Evolutionary conservation across 1,284 basidiomycete genomes (phyloP), one percentile per base, ranked within the genome.

Genomic region (Coriolopsis trogii): DNA sequence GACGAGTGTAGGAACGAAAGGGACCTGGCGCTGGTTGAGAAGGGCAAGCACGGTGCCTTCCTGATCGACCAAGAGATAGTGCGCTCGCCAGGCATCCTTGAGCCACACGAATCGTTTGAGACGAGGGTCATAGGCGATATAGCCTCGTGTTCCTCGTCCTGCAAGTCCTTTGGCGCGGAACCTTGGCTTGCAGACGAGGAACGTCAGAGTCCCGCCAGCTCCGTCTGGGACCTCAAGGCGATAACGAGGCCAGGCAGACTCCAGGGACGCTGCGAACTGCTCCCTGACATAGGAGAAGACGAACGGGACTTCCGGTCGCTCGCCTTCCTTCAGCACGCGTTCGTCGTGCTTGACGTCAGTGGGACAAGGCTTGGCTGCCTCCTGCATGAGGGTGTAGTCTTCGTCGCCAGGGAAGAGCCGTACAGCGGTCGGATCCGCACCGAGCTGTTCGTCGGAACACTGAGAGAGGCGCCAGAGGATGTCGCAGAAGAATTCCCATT

Each of bases 351-450:
- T 25, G 5, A 30, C 18, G 9, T 44, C 36, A 2, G 7, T 12
- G 10, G 21, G 10, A 9, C 13, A 25, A 6, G 10, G 13, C 24
- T 20, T 28, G 6, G 28, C 36, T 3, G 41, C 41, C 15, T 16
- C 7, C 9, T 20, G 13, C 37, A 48, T 41, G 18, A n/a, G 12
- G 4, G 18, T 6, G 41, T 44, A 48, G 13, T 48, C 36, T 1
- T 34, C 2, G 7, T 28, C 28, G 6, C n/a, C 28, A 8, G 41
- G 34, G 26, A 16, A 26, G 18, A 53, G 6, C 16, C 24, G 46
- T n/a, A 37, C 34, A 5, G 50, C 52, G 4, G 42, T 51, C 5
- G 33, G 29, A 24, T 59, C 57, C 21, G 40, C 31, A 2, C 56
- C 56, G 3, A 51, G 52, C 1, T 12, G n/a, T 6, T 20, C 28